A percentile compares a stretch with the other conserved stretches of the same genome.
These are phyloP conservation scores for Lanmaoa rubissima DNA, from an alignment of 768 basidiomycete species.

Conservation along the genomic window DNA sequence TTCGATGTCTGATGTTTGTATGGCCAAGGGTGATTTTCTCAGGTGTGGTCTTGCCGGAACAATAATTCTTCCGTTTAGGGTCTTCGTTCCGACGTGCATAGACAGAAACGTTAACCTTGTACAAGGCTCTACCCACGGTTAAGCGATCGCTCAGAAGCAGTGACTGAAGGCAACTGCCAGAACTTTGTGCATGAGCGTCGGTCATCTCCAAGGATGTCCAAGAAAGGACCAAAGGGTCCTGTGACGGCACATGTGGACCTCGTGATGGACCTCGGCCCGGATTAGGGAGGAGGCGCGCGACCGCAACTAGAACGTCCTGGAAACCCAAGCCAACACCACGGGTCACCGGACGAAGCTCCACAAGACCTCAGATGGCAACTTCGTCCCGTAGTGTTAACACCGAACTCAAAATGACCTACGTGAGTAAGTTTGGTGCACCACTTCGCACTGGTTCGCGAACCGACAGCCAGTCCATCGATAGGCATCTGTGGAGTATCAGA, in stretches of 20 bases:
- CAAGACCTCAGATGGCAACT: constrained; percentile 10
- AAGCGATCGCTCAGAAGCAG: not conserved
- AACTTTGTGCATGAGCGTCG: not conserved
- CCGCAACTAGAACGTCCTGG: not conserved
- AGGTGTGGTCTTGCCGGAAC: not conserved
- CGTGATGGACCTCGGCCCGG: not conserved
- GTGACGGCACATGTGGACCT: constrained; percentile 9
- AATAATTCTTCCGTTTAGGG: not conserved
- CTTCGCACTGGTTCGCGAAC: constrained; percentile 12
- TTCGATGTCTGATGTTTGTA: not conserved
- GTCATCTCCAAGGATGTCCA: not conserved
- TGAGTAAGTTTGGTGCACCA: not conserved
- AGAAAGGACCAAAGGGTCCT: constrained; percentile 16
- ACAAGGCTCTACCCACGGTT: not conserved
- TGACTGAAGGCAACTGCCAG: not conserved
- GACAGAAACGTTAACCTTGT: not conserved
- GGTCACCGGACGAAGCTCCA: constrained; percentile 1
- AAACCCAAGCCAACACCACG: not conserved
- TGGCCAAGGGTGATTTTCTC: not conserved
- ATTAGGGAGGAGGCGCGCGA: not conserved
- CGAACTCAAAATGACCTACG: constrained; percentile 8
- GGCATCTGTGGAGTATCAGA: constrained; percentile 10
- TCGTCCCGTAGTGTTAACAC: constrained; percentile 4
- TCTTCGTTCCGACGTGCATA: not conserved
- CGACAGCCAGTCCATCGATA: constrained; percentile 6